Evolutionary conservation across 768 basidiomycete species (phyloP).

Genomic region (Phanerochaete sordida): DNA sequence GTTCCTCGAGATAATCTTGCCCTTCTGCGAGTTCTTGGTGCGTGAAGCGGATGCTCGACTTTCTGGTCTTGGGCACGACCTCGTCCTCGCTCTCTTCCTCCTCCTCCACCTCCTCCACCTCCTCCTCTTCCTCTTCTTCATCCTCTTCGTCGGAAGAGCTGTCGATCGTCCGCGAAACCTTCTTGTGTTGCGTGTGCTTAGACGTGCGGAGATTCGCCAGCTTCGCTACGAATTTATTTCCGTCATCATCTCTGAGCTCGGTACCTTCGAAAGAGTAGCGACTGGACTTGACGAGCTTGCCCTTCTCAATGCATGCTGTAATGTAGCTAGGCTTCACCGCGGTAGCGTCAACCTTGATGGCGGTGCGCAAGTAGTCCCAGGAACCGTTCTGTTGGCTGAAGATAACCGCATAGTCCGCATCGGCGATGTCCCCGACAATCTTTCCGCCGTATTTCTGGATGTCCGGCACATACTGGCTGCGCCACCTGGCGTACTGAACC

Average conservation of each 20-base stretch:
- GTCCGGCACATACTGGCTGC: conserved; percentile 1
- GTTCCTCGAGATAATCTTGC: conserved; percentile 38
- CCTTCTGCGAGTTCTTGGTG: conserved; percentile 48
- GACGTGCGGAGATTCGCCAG: neutral
- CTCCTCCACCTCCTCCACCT: neutral
- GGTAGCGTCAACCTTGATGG: conserved; percentile 32
- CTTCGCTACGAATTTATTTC: neutral
- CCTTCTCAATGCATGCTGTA: conserved; percentile 13
- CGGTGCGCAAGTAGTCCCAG: conserved; percentile 39
- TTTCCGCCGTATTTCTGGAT: conserved; percentile 67
- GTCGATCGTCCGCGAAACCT: neutral
- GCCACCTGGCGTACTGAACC: neutral
- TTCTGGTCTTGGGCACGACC: neutral
- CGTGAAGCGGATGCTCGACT: conserved; percentile 35
- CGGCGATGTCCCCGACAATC: conserved; percentile 47
- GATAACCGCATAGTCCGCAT: conserved; percentile 62
- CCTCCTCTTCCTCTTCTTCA: neutral
- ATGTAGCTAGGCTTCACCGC: conserved; percentile 36
- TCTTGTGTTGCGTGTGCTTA: neutral
- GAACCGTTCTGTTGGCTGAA: conserved; percentile 49
- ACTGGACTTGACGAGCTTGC: conserved; percentile 9
- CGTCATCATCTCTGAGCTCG: conserved; percentile 5
- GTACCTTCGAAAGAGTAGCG: conserved; percentile 14
- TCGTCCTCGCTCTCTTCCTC: neutral
- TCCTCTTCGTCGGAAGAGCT: conserved; percentile 1